These are phyloP conservation scores for Torulaspora delbrueckii DNA, from an alignment of 805 yeast genomes.

Conservation along the genomic window DNA sequence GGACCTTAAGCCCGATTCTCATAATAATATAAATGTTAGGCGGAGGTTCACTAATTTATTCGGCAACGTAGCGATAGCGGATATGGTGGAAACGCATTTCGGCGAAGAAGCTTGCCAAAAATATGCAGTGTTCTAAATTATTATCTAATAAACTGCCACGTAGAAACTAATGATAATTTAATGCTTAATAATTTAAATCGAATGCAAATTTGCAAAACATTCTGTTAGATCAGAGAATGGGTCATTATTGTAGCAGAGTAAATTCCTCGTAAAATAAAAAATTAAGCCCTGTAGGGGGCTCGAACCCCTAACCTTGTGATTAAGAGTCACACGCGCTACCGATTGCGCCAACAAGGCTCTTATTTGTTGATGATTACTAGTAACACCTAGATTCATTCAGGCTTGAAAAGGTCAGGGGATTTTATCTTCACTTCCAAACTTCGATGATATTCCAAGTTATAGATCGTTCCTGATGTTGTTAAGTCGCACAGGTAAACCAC, in stretches of 20 bases:
- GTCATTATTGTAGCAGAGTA: too few species aligned
- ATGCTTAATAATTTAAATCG: background rate
- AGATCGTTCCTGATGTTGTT: too few species aligned
- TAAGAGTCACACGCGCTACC: conserved; percentile 28
- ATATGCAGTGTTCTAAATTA: conserved; percentile 8
- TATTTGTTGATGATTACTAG: background rate
- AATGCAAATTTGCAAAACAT: too few species aligned
- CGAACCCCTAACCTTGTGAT: conserved; percentile 27
- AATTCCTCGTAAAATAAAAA: background rate
- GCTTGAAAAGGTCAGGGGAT: background rate
- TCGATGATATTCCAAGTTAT: too few species aligned
- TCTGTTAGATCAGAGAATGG: too few species aligned
- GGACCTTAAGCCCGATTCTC: conserved; percentile 85
- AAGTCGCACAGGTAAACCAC: too few species aligned
- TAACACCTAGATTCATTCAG: too few species aligned
- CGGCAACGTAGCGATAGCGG: conserved; percentile 92
- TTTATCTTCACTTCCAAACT: too few species aligned
- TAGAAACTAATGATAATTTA: background rate
- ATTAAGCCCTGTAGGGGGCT: conserved; percentile 26
- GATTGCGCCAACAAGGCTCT: conserved; percentile 26
- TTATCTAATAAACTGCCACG: background rate
- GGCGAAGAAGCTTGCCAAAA: conserved; percentile 24
- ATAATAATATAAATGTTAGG: conserved; percentile 85
- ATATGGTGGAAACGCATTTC: conserved; percentile 55
- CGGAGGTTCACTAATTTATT: conserved; percentile 86